Evolutionary conservation across 805 yeast species (phyloP), one percentile per base, ranked within the genome.

Genomic region (Kluyveromyces dobzhanskii): DNA sequence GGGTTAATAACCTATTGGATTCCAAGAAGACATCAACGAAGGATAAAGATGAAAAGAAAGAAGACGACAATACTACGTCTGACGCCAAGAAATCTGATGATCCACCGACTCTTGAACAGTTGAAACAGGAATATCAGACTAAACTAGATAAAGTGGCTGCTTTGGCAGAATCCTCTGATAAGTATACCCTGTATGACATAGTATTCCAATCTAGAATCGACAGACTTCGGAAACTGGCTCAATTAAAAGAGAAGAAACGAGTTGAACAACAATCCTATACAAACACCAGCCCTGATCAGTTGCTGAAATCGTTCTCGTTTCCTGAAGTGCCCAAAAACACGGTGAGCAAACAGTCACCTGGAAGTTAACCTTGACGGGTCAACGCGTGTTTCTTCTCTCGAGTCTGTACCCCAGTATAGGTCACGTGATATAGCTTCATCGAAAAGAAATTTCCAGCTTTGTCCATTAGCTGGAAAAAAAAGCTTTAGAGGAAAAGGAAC

Each of bases 1-100:
- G 64, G 64, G 52, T 59, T 21, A 51, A 53, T 11, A 52, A 50
- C 10, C 14, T 58, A 4, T 51, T 58, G 30, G 17, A 24, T 14
- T 44, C 44, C 11, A 23, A 37, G 21, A 16, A 39, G 13, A 17
- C 26, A 3, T 23, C 30, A 3, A 30, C 32, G 2, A 35, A 28
- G 4, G 16, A 17, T 4, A 17, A 27, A 8, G 17, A 33, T 3
- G 36, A 40, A 17, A 30, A 10, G 2, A 9, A 4, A 17, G 25
- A 26, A 17, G 32, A 40, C 18, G 16, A 38, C 10, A 38, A 37
- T 4, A 30, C 21, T 17, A n/a, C 33, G 14, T 8, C 34, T 12
- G 33, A 16, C 12, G 38, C 38, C 18, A 14, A 23, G 25, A n/a
- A 25, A 23, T 32, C 41, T 14, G 17, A 13, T 12, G 9, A 12